phyloP scores from a whole-genome alignment of 257 asterid genomes.

The Solanum phureja region DNA sequence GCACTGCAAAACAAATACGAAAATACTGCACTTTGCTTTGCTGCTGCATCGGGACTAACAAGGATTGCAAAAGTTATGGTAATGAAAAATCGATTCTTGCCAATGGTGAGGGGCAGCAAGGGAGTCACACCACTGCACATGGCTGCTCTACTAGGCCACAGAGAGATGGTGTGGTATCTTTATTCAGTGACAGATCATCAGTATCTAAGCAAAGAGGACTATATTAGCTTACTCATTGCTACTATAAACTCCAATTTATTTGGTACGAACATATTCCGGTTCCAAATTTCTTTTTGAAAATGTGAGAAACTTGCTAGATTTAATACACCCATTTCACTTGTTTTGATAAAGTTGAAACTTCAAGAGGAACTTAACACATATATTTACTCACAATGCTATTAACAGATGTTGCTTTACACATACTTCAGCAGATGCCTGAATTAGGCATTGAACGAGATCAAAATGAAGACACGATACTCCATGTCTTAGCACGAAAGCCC shows the following conservation, averaged over 20 bases:
- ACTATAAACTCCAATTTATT: slow-evolving; percentile 20
- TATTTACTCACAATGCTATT: background rate
- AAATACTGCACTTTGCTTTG: slow-evolving; percentile 29
- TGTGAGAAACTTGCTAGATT: background rate
- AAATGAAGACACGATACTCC: slow-evolving; percentile 24
- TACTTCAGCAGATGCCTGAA: slow-evolving; percentile 14
- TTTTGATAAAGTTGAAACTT: background rate
- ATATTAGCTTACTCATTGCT: slow-evolving; percentile 15
- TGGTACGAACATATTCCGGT: slow-evolving; percentile 7
- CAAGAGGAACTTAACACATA: background rate
- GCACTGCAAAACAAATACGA: slow-evolving; percentile 19
- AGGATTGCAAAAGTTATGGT: slow-evolving; percentile 22
- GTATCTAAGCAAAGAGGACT: slow-evolving; percentile 14
- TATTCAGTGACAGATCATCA: slow-evolving; percentile 12
- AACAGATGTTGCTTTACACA: slow-evolving; percentile 20
- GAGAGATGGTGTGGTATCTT: slow-evolving; percentile 31
- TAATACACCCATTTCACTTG: background rate
- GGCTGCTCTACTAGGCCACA: slow-evolving; percentile 27
- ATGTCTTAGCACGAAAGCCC: slow-evolving; percentile 23
- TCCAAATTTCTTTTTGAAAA: background rate
- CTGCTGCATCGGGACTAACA: slow-evolving; percentile 28
- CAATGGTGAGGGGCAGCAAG: slow-evolving; percentile 27
- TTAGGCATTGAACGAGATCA: slow-evolving; percentile 22
- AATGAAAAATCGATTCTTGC: slow-evolving; percentile 6
- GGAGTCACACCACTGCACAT: slow-evolving; percentile 28